A percentile compares a stretch with the other conserved stretches of the same genome.
Evolutionary conservation across 768 basidiomycete species (phyloP).

Genomic region (Tricholoma sp.): DNA sequence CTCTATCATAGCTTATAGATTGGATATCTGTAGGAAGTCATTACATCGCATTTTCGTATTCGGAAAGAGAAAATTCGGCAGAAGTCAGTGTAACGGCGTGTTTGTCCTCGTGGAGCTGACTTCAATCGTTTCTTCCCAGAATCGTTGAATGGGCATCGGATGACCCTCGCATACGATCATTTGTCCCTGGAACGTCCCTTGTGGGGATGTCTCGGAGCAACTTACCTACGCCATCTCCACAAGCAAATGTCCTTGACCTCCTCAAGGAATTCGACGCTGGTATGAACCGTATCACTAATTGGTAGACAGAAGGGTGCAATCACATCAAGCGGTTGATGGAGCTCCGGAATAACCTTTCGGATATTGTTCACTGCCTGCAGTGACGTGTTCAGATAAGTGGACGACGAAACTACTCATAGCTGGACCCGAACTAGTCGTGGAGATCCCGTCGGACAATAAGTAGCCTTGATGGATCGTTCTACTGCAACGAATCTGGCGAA

Average conservation of each 20-base stretch:
- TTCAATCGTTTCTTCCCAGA: constrained; percentile 12
- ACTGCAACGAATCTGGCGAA: not conserved
- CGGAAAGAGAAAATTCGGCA: constrained; percentile 34
- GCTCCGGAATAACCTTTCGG: not conserved
- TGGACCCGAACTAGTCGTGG: not conserved
- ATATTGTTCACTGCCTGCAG: not conserved
- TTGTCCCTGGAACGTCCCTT: not conserved
- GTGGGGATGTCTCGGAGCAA: not conserved
- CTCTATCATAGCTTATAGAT: constrained; percentile 1
- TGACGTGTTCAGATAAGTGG: not conserved
- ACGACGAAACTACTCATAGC: not conserved
- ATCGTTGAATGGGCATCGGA: constrained; percentile 28
- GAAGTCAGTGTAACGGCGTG: constrained; percentile 25
- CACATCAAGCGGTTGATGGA: not conserved
- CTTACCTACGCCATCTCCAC: not conserved
- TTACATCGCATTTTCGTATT: constrained; percentile 42
- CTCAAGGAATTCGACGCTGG: not conserved
- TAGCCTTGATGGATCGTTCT: not conserved
- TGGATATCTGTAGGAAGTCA: constrained; percentile 36
- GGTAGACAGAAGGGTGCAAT: not conserved
- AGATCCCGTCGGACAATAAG: constrained; percentile 1
- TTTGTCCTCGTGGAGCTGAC: not conserved
- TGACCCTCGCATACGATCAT: constrained; percentile 23
- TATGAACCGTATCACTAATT: not conserved
- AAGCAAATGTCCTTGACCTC: not conserved